Evolutionary conservation across 371 early-diverging fungal species (phyloP).

Genomic region (Amoeboaphelidium occidentale): DNA sequence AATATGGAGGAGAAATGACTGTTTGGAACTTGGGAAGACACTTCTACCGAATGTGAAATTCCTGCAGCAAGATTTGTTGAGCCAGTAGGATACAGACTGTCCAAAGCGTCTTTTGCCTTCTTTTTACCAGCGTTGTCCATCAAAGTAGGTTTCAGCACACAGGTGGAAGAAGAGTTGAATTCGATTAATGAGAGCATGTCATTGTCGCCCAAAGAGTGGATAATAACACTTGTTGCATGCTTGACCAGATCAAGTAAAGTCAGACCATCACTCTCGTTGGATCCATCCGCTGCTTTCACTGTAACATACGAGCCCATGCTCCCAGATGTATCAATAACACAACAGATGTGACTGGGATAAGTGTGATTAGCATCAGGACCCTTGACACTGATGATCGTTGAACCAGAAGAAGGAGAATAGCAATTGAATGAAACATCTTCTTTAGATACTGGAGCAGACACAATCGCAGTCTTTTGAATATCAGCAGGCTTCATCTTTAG

Average conservation of each 20-base stretch:
- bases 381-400: background rate
- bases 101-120: slow-evolving; percentile 1
- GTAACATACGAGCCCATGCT: slow-evolving; percentile 8
- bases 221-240: slow-evolving; percentile 10
- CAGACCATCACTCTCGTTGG: slow-evolving; percentile 6
- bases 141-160: slow-evolving; percentile 3
- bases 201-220: slow-evolving; percentile 3
- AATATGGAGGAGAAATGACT: slow-evolving; percentile 1
- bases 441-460: background rate
- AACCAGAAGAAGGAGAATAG: too few relatives aligned
- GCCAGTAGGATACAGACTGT: slow-evolving; percentile 1
- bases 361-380: background rate
- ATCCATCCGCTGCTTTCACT: slow-evolving; percentile 1
- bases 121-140: slow-evolving; percentile 2
- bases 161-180: slow-evolving; percentile 5
- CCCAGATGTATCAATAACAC: slow-evolving; percentile 9
- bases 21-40: background rate
- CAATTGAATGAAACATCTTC: too few relatives aligned
- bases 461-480: background rate
- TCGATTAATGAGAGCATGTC: slow-evolving; percentile 10
- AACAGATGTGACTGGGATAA: slow-evolving; percentile 1
- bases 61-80: slow-evolving; percentile 11
- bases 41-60: slow-evolving; percentile 4
- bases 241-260: slow-evolving; percentile 11
- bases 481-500: background rate